These are phyloP conservation scores for Parathielavia hyrcaniae DNA, from an alignment of 495 filamentous ascomycete genomes.

Conservation along the genomic window DNA sequence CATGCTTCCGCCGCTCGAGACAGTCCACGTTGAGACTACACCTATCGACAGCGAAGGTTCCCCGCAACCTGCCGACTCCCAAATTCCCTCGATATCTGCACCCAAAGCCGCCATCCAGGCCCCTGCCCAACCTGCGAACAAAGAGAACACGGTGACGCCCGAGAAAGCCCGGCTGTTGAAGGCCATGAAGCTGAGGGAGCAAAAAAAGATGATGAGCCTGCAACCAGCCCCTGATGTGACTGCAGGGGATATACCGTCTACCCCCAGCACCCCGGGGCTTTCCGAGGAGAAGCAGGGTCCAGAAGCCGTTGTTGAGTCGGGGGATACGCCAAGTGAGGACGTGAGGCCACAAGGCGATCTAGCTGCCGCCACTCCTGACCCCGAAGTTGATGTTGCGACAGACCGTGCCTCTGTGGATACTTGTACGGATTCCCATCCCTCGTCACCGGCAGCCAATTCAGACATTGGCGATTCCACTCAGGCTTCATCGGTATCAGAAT, in stretches of 20 bases:
- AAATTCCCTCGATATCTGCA: conserved; percentile 49
- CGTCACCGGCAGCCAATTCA: conserved; percentile 44
- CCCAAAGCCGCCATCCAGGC: conserved; percentile 40
- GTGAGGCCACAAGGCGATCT: conserved; percentile 18
- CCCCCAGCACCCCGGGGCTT: conserved; percentile 14
- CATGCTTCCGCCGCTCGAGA: conserved; percentile 12
- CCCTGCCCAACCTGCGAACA: conserved; percentile 32
- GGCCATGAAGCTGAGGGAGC: conserved; percentile 76
- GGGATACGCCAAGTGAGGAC: conserved; percentile 5
- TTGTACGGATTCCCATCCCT: conserved; percentile 45
- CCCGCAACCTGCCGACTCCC: conserved; percentile 34
- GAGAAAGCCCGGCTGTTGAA: conserved; percentile 92
- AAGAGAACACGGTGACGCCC: conserved; percentile 64
- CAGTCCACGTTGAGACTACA: conserved; percentile 23
- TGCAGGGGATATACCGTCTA: conserved; percentile 17
- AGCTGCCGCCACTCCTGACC: conserved; percentile 35
- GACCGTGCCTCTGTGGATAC: conserved; percentile 36
- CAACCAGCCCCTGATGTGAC: conserved; percentile 16
- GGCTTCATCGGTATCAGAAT: conserved; percentile 51
- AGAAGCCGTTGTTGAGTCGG: not conserved
- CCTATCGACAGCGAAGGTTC: conserved; percentile 30
- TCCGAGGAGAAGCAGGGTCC: conserved; percentile 11
- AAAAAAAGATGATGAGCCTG: conserved; percentile 56
- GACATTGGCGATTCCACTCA: conserved; percentile 49
- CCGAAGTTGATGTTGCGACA: conserved; percentile 34